Evolutionary conservation across 768 basidiomycete genomes (phyloP), one percentile per base, ranked within the genome.

Genomic region (Boletus tomentosulus): DNA sequence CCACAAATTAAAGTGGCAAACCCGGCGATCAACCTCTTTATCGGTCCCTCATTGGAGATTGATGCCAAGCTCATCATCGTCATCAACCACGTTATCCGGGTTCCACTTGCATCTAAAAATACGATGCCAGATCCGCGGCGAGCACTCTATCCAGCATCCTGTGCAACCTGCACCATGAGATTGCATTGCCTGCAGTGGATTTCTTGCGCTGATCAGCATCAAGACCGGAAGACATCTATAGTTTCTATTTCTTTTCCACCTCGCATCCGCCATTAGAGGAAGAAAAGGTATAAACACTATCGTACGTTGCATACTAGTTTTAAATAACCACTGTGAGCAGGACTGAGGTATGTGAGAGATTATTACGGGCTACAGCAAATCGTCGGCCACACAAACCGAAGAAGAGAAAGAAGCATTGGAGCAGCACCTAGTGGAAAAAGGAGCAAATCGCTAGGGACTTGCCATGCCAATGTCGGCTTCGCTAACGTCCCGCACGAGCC

Each of bases 261-360:
- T 30, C 39, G 19, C 24, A 44, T 41, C 31, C 51, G 44, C 24
- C 33, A 37, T 31, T 43, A 39, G 28, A 38, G 24, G 28, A 3
- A 47, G 19, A 44, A 50, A 30, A 69, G 66, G 66, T 70, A 70
- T 68, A 68, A 57, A 63, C 51, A 59, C 58, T 68, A 66, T 55
- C 57, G 58, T 68, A 68, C 54, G 56, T 48, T 46, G 57, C 48
- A 65, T 55, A 33, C 31, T 33, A 46, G 28, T 57, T 58, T 67
- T 62, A 37, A 19, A 30, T 46, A 39, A 46, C 22, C 28, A 27
- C 34, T 48, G 52, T 56, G 56, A 53, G 55, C 54, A 55, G 19
- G 19, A 19, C 19, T 19, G 19, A 19, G 65, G 63, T 70, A 66
- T 70, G 66, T 50, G 51, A 57, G 48, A 49, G 31, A 48, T 56